Evolutionary conservation across 441 rosid genomes (phyloP).

Genomic region (Jatropha podagrica): DNA sequence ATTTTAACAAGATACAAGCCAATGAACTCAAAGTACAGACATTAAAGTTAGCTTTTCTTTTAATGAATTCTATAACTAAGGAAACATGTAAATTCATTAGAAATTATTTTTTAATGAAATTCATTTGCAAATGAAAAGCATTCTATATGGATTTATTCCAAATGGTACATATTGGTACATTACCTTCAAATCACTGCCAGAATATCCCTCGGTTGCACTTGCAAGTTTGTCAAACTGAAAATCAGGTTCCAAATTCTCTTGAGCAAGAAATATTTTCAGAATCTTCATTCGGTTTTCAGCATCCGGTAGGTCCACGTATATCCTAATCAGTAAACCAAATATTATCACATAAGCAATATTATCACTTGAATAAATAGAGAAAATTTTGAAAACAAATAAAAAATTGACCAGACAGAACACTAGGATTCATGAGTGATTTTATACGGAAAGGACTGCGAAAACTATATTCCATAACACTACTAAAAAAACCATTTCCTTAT

Average conservation of each 20-base stretch:
- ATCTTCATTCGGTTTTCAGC: slow-evolving; percentile 85
- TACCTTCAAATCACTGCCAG: slow-evolving; percentile 98
- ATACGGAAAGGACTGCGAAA: not conserved
- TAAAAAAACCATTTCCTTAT: not conserved
- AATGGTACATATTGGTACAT: slow-evolving; percentile 11
- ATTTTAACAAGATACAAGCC: too few relatives aligned
- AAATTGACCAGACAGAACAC: not conserved
- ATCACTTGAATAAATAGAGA: not conserved
- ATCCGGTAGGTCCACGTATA: slow-evolving; percentile 92
- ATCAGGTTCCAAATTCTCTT: slow-evolving; percentile 58
- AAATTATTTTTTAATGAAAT: too few relatives aligned
- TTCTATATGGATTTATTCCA: too few relatives aligned
- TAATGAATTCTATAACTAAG: too few relatives aligned
- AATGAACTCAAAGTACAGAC: too few relatives aligned
- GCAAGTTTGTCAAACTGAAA: slow-evolving; percentile 72
- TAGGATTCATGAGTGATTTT: not conserved
- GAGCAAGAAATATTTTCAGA: slow-evolving; percentile 63
- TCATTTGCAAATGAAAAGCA: too few relatives aligned
- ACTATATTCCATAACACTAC: not conserved
- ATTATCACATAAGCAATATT: slow-evolving; percentile 24
- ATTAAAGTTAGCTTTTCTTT: too few relatives aligned
- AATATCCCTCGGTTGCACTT: slow-evolving; percentile 82
- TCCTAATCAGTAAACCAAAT: slow-evolving; percentile 43
- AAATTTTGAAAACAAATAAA: too few relatives aligned
- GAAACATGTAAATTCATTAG: too few relatives aligned